These are phyloP conservation scores for Luvunga scandens DNA, from an alignment of 345 rosid species.

Conservation along the genomic window DNA sequence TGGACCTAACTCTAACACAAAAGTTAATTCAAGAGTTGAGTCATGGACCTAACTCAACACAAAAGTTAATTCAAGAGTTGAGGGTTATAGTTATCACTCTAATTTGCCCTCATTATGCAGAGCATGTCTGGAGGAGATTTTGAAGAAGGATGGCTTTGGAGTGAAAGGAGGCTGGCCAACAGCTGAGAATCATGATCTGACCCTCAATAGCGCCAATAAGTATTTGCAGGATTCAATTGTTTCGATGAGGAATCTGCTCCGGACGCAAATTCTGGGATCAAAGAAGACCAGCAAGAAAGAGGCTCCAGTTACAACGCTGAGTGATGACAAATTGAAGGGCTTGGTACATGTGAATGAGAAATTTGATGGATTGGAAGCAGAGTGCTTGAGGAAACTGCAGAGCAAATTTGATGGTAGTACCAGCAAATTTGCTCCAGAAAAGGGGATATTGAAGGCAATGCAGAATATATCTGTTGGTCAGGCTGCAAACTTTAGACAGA, in stretches of 20 bases:
- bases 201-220: slow-evolving; percentile 79
- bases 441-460: slow-evolving; percentile 56
- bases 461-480: slow-evolving; percentile 50
- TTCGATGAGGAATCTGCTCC: slow-evolving; percentile 73
- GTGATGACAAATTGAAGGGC: slow-evolving; percentile 52
- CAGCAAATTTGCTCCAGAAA: slow-evolving; percentile 54
- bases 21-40: slow-evolving; percentile 73
- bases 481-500: slow-evolving; percentile 55
- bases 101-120: slow-evolving; percentile 89
- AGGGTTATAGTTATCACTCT: slow-evolving; percentile 54
- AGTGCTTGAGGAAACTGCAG: slow-evolving; percentile 68
- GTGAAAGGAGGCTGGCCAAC: slow-evolving; percentile 88
- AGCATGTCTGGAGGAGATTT: slow-evolving; percentile 82
- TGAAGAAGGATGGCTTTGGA: slow-evolving; percentile 75
- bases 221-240: slow-evolving; percentile 87
- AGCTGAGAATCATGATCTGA: slow-evolving; percentile 64
- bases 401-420: slow-evolving; percentile 45
- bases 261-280: slow-evolving; percentile 61
- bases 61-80: slow-evolving; percentile 73
- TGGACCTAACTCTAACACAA: slow-evolving; percentile 40
- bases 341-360: slow-evolving; percentile 74
- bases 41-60: slow-evolving; percentile 34
- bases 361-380: slow-evolving; percentile 86
- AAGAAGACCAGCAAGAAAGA: slow-evolving; percentile 73
- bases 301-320: slow-evolving; percentile 40